These are phyloP conservation scores for Puccinia novopanici DNA, from an alignment of 1,284 basidiomycete species.

Conservation along the genomic window DNA sequence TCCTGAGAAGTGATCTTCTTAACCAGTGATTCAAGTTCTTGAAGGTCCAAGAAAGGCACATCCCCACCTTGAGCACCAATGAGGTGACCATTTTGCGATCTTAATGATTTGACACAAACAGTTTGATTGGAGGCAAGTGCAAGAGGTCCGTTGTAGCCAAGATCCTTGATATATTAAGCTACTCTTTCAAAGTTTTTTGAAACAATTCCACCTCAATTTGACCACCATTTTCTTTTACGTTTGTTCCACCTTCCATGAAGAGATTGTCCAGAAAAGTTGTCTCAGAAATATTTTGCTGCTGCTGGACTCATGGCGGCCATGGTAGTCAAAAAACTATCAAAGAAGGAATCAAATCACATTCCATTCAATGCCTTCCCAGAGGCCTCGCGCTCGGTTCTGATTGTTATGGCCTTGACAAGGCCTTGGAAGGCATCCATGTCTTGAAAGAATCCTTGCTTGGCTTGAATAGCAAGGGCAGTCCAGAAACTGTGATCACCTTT, in stretches of 20 bases:
- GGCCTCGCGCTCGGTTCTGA: slow-evolving; percentile 5
- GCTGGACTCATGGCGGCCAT: slow-evolving; percentile 31
- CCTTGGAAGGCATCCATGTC: slow-evolving; percentile 18
- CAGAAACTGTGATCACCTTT: neutral
- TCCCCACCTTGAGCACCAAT: slow-evolving; percentile 37
- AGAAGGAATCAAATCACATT: slow-evolving; percentile 10
- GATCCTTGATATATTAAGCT: neutral
- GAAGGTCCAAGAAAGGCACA: neutral
- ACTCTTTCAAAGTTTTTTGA: slow-evolving; percentile 15
- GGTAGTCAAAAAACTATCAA: slow-evolving; percentile 24
- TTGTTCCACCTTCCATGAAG: neutral
- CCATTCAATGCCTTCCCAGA: slow-evolving; percentile 5
- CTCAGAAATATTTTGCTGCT: neutral
- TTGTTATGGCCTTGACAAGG: slow-evolving; percentile 4
- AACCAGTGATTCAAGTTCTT: slow-evolving; percentile 1
- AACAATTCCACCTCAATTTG: slow-evolving; percentile 18
- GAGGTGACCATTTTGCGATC: neutral
- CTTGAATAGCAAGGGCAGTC: neutral
- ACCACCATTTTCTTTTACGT: neutral
- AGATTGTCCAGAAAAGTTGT: slow-evolving; percentile 9
- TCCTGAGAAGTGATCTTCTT: neutral
- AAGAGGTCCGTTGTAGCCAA: slow-evolving; percentile 16
- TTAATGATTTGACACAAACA: slow-evolving; percentile 13
- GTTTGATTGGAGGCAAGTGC: slow-evolving; percentile 16
- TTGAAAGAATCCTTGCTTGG: slow-evolving; percentile 7